Evolutionary conservation across 192 early-diverging fungal species (phyloP).

Genomic region (Mortierella claussenii): DNA sequence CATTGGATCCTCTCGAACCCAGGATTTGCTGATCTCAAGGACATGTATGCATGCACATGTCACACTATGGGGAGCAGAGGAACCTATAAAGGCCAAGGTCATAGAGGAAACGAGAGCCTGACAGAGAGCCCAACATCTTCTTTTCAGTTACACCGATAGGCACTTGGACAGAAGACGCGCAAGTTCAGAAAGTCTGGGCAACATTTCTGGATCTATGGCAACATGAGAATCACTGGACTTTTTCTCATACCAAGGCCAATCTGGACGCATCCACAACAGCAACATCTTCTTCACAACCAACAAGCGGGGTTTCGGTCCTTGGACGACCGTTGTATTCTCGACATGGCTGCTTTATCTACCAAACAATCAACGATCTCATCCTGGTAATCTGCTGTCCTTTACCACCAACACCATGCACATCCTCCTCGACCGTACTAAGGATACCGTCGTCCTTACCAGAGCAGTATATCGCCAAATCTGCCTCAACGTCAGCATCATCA

Average conservation of each 20-base stretch:
- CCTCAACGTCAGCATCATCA: neutral
- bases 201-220: slow-evolving; percentile 39
- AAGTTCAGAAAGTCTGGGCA: slow-evolving; percentile 38
- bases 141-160: neutral
- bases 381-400: slow-evolving; percentile 34
- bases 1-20: slow-evolving; percentile 42
- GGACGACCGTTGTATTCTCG: slow-evolving; percentile 21
- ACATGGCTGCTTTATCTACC: slow-evolving; percentile 31
- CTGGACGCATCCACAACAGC: slow-evolving; percentile 9
- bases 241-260: neutral
- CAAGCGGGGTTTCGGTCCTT: neutral
- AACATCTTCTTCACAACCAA: neutral
- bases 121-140: neutral
- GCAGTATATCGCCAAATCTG: neutral
- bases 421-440: slow-evolving; percentile 13
- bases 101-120: neutral
- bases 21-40: slow-evolving; percentile 48
- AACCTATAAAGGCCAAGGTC: slow-evolving; percentile 10
- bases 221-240: slow-evolving; percentile 20
- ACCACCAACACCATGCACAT: slow-evolving; percentile 18
- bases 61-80: no score
- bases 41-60: slow-evolving; percentile 46
- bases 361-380: slow-evolving; percentile 24
- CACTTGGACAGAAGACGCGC: neutral
- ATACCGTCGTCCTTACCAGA: slow-evolving; percentile 17